Base-by-base conservation (phyloP, 2,329 filamentous ascomycete genomes). In the Grosmannia clavigera region DNA sequence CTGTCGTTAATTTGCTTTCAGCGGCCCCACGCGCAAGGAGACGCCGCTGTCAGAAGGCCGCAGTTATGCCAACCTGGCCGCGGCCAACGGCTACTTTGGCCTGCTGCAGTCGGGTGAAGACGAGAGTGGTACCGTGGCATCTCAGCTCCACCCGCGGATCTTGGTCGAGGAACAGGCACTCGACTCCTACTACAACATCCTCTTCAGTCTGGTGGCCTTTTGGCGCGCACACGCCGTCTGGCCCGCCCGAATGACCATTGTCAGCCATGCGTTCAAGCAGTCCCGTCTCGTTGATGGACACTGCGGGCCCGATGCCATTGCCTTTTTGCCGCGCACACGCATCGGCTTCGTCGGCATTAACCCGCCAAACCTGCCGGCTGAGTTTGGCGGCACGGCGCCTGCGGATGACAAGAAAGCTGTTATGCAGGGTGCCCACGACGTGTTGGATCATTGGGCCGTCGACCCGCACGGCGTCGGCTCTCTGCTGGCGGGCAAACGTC, bases 161-260 rank as follows among this genome's bases (percentile, higher is more conserved):
- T 68, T 82, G 0, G 68, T 82, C 2, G 91, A 96, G 68, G 80
- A 85, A 10, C 78, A 81, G 59, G 90, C 92, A 0, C 83, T 92
- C 1, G 92, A 96, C 71, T 92, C 87, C 1, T 92, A 90, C 68
- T 86, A 91, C 69, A 96, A 96, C 69, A 74, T 96, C 5, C 73
- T 95, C 19, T 91, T 92, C 69, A 87, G 86, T 14, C 75, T 95
- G 3, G 66, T 76, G 19, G 68, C 73, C 43, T 83, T 82, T 67
- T 76, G 86, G 64, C 75, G 77, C 3, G 82, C 80, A 61, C 73
- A 74, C 63, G 63, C 68, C 46, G 66, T 65, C 7, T 90, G 85
- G 78, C 86, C 87, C 0, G 57, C 59, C 1, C 73, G 70, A 5
- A 67, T 90, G 19, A 87, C 82, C 22, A 75, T 90, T 25, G 75